A percentile compares a stretch with the other conserved stretches of the same genome.
These are phyloP conservation scores for Chimonanthus praecox DNA, from an alignment of 164 flowering plant genomes.

Conservation along the genomic window DNA sequence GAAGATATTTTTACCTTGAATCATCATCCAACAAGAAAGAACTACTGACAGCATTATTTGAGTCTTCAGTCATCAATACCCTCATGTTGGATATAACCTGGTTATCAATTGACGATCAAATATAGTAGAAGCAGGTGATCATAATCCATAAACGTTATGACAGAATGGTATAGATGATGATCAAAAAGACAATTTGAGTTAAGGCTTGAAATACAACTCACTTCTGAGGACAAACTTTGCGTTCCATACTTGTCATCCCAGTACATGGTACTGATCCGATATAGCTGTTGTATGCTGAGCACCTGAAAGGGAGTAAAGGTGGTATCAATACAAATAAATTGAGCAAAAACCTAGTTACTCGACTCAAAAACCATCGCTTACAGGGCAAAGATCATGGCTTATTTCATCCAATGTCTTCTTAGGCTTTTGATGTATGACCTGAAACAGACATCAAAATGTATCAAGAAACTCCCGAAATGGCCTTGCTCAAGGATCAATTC, in stretches of 20 bases:
- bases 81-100: conserved; percentile 67
- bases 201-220: conserved; percentile 50
- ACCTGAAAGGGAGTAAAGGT: conserved; percentile 43
- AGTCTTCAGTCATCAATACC: conserved; percentile 68
- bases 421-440: conserved; percentile 98
- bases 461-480: background rate
- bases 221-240: conserved; percentile 86
- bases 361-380: conserved; percentile 26
- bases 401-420: conserved; percentile 95
- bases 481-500: background rate
- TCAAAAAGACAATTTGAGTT: conserved; percentile 28
- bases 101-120: background rate
- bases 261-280: conserved; percentile 97
- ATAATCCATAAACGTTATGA: background rate
- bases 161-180: conserved; percentile 12
- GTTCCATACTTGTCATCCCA: conserved; percentile 99
- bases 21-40: conserved; percentile 66
- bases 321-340: conserved; percentile 7
- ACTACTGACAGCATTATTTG: conserved; percentile 60
- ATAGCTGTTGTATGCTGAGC: conserved; percentile 94
- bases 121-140: background rate
- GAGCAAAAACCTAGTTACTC: background rate
- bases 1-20: conserved; percentile 38
- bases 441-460: conserved; percentile 10
- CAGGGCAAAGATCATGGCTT: conserved; percentile 90